Percentiles rank a stretch among this genome's conserved stretches.
Evolutionary conservation across 192 early-diverging fungal genomes (phyloP).

Genomic region (Kappamyces sp.): DNA sequence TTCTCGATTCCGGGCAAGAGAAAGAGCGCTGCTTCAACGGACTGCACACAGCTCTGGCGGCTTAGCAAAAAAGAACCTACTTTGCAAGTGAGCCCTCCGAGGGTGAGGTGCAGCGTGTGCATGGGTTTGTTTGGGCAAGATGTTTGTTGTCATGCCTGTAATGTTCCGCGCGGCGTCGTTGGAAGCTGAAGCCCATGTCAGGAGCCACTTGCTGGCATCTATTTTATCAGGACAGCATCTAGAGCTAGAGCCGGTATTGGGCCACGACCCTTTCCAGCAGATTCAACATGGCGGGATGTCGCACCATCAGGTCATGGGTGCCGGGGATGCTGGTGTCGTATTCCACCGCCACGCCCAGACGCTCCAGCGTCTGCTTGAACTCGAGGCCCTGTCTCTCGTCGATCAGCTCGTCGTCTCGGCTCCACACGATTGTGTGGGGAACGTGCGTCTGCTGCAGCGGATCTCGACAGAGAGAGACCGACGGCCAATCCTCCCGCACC

Average conservation of each 20-base stretch:
- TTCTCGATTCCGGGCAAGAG: background rate
- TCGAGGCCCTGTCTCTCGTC: background rate
- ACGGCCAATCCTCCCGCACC: background rate
- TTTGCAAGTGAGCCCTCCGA: too few relatives aligned
- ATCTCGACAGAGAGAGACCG: background rate
- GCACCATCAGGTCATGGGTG: background rate
- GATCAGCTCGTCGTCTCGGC: background rate
- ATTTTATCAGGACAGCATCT: too few relatives aligned
- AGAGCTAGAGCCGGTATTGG: too few relatives aligned
- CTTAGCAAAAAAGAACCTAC: too few relatives aligned
- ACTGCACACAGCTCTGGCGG: background rate
- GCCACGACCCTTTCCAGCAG: too few relatives aligned
- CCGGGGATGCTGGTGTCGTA: background rate
- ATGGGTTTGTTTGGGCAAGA: background rate
- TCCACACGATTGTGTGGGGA: background rate
- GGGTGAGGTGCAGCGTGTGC: background rate
- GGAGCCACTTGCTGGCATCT: too few relatives aligned
- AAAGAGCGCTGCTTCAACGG: background rate
- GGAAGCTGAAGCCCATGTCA: too few relatives aligned
- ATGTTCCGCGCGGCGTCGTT: too few relatives aligned
- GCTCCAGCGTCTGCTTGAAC: background rate
- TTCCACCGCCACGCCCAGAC: background rate
- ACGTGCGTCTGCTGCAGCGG: background rate
- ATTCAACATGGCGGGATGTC: too few relatives aligned
- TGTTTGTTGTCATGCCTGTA: too few relatives aligned